These are phyloP conservation scores for Phytophthora meadii DNA, from an alignment of 352 stramenopile genomes.

Conservation along the genomic window DNA sequence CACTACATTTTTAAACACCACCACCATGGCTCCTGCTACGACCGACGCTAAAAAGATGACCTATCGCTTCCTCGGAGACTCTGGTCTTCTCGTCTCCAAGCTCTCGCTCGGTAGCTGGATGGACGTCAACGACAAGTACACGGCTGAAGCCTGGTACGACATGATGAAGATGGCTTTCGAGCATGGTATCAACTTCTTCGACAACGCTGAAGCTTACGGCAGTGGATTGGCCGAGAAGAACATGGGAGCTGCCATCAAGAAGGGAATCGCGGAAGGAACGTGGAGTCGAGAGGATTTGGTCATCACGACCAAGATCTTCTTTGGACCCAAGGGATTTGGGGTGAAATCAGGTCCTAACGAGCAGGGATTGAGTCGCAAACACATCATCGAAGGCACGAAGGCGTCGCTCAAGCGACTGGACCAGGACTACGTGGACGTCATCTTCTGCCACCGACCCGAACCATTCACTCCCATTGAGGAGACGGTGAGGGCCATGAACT, in stretches of 20 bases:
- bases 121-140: constrained; percentile 21
- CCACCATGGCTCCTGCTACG: not conserved
- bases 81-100: constrained; percentile 38
- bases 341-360: too few species aligned
- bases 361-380: constrained; percentile 34
- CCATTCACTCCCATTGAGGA: constrained; percentile 33
- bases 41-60: not conserved
- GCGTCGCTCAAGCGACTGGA: constrained; percentile 47
- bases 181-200: constrained; percentile 66
- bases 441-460: constrained; percentile 45
- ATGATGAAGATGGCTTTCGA: constrained; percentile 43
- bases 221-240: constrained; percentile 38
- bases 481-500: constrained; percentile 18
- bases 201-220: constrained; percentile 43
- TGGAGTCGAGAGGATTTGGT: constrained; percentile 54
- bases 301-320: constrained; percentile 68
- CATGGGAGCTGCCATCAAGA: constrained; percentile 43
- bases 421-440: constrained; percentile 53
- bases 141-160: constrained; percentile 29
- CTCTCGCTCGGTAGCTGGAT: constrained; percentile 45
- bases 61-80: not conserved
- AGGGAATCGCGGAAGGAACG: constrained; percentile 29
- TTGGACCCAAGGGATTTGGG: constrained; percentile 18
- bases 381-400: constrained; percentile 53
- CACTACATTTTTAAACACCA: not conserved